Evolutionary conservation across 2,329 filamentous ascomycete species (phyloP), one percentile per base, ranked within the genome.

Genomic region (Alternaria triticina): DNA sequence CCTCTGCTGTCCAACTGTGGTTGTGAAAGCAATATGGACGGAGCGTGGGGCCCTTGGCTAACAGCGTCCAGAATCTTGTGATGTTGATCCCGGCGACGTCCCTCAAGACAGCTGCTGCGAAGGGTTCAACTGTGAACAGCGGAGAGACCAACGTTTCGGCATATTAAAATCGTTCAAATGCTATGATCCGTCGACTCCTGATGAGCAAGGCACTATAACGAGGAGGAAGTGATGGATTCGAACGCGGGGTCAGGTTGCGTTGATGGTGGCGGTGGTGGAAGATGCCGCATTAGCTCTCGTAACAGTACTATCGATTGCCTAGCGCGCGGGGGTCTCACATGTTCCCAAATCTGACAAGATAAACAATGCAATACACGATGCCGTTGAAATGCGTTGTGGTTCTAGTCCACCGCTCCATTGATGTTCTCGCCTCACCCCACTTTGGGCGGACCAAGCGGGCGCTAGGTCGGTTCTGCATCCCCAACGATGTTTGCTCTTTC

Each of bases 401-500:
- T 23, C 49, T 36, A 36, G 22, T 36, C 6, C 49, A 33, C 28
- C 9, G 49, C 49, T n/a, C 22, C 28, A 36, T 22, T 40, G 49
- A 51, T 51, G 49, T 51, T 28, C 11, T 40, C n/a, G 49, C 49
- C 28, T 33, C 23, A 20, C 13, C 49, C 49, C 49, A 36, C 49
- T 36, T 36, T 51, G 28, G 49, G 9, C 30, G 49, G 30, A 40
- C 49, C 49, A 30, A 36, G 49, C 49, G 30, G 49, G 30, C 28
- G 49, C 49, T 25, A 40, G 36, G 49, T 17, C 6, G 49, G 9
- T 23, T 10, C 49, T n/a, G 17, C 8, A 36, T 30, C 33, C 28
- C 49, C 49, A 52, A 52, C 49, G 49, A 52, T 52, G 49, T 52
- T 52, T 52, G 15, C 49, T 52, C 49, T 52, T 52, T 52, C 49